A percentile compares a stretch with the other conserved stretches of the same genome.
phyloP scores from a whole-genome alignment of 495 filamentous ascomycete species.

The Hyaloscypha hepaticicola region DNA sequence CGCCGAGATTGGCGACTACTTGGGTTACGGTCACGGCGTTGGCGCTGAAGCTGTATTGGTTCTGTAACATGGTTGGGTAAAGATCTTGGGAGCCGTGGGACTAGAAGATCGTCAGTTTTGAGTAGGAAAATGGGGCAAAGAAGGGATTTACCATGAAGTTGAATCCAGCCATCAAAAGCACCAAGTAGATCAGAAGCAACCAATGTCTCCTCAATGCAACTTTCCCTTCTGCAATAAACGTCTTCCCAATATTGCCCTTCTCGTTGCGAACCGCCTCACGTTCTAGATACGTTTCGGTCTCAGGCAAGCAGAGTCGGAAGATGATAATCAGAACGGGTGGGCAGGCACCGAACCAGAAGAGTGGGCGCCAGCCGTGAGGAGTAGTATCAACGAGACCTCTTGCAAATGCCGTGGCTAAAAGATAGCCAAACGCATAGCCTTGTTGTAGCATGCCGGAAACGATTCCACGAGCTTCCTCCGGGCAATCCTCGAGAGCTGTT shows the following conservation, averaged over 20 bases:
- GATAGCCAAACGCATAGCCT: constrained; percentile 86
- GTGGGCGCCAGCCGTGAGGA: constrained; percentile 71
- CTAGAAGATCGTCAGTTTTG: constrained; percentile 32
- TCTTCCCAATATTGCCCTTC: constrained; percentile 48
- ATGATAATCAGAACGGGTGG: constrained; percentile 79
- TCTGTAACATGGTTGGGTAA: constrained; percentile 80
- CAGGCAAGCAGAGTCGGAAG: constrained; percentile 73
- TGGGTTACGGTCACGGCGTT: constrained; percentile 80
- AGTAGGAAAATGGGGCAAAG: not conserved
- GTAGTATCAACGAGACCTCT: constrained; percentile 71
- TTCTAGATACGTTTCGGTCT: constrained; percentile 67
- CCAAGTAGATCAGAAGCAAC: constrained; percentile 75
- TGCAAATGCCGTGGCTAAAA: constrained; percentile 76
- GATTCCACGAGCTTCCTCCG: constrained; percentile 68
- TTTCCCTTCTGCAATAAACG: constrained; percentile 73
- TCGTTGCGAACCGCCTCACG: constrained; percentile 59
- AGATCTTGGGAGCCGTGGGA: constrained; percentile 91
- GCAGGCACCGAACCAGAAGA: constrained; percentile 84
- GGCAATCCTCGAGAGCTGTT: constrained; percentile 83
- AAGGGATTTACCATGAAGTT: constrained; percentile 76
- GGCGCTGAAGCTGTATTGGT: constrained; percentile 70
- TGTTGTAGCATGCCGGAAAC: constrained; percentile 83
- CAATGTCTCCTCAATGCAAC: constrained; percentile 75
- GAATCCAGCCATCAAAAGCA: constrained; percentile 86
- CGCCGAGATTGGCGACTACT: constrained; percentile 81